These are phyloP conservation scores for Ilyonectria mors-panacis DNA, from an alignment of 2,329 filamentous ascomycete genomes.

Conservation along the genomic window DNA sequence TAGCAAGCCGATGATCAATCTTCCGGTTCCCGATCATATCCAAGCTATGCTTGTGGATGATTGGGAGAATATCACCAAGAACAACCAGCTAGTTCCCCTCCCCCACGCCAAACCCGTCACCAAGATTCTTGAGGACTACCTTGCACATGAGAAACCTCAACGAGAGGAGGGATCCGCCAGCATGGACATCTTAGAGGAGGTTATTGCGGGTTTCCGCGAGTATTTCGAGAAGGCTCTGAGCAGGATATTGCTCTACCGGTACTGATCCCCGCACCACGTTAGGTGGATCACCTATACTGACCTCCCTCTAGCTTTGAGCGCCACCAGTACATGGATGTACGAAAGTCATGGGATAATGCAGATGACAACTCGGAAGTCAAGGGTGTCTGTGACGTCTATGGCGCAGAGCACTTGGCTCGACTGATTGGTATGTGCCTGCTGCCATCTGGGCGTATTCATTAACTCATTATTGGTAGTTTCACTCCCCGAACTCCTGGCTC, in stretches of 20 bases:
- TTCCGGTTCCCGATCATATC: slow-evolving; percentile 88
- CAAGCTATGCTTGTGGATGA: slow-evolving; percentile 96
- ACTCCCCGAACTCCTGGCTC: slow-evolving; percentile 92
- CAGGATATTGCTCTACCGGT: slow-evolving; percentile 88
- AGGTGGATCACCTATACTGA: slow-evolving; percentile 39
- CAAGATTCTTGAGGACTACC: slow-evolving; percentile 86
- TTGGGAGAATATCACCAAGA: slow-evolving; percentile 99
- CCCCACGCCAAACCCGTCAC: slow-evolving; percentile 83
- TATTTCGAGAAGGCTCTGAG: slow-evolving; percentile 95
- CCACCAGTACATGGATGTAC: slow-evolving; percentile 85
- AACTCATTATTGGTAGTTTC: slow-evolving; percentile 71
- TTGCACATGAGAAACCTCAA: slow-evolving; percentile 77
- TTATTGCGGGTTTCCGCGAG: slow-evolving; percentile 86
- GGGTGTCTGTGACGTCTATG: slow-evolving; percentile 85
- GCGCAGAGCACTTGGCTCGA: slow-evolving; percentile 90
- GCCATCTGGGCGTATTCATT: neutral
- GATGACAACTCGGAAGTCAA: slow-evolving; percentile 78
- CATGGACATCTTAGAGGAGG: slow-evolving; percentile 90
- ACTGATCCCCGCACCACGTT: slow-evolving; percentile 40
- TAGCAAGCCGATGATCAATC: slow-evolving; percentile 85
- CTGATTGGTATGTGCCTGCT: slow-evolving; percentile 79
- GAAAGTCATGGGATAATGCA: slow-evolving; percentile 76
- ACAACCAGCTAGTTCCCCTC: slow-evolving; percentile 88
- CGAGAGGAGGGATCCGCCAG: slow-evolving; percentile 78
- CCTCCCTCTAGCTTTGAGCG: slow-evolving; percentile 82